Evolutionary conservation across 2,329 filamentous ascomycete genomes (phyloP), one percentile per base, ranked within the genome.

Genomic region (Alternaria tenuissima): DNA sequence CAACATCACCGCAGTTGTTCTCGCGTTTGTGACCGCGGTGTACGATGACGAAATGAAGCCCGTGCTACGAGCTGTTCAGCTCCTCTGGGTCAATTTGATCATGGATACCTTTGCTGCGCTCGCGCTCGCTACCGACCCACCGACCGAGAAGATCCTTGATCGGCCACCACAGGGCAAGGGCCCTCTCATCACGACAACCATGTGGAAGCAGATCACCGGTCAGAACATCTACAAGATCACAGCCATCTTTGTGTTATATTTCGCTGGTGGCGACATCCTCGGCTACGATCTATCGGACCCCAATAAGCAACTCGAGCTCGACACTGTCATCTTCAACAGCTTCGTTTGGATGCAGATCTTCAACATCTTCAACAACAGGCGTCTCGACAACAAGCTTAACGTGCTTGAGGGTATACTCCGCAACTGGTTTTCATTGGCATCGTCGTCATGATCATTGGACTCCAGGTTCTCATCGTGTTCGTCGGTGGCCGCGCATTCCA

Each of bases 1-100:
- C 63, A 98, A 98, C 83, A 98, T 98, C 69, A 95, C 94, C 68
- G 94, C 97, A 79, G 95, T 98, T 26, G 92, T 98, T 24, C 97
- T 94, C 6, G 97, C 98, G 78, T 98, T 98, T 85, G 81, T 98
- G 70, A 97, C 94, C 11, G 94, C 95, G n/a, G 93, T 94, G 6
- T 85, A 96, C 53, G 94, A 94, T 67, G 49, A 57, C 1, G 56
- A 69, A n/a, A 96, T 97, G 92, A 93, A 93, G 26, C 94, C 98
- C 80, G 95, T 93, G 65, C 85, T 98, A 58, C 93, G 97, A 56
- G 94, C 94, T 1, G 95, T 98, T 43, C 95, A 98, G 81, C 88
- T 98, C 26, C 88, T 98, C 48, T 98, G 95, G 94, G 94, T 98
- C 71, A 98, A 98, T 81, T 85, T 98, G 52, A 94, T 98, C 68